phyloP scores from a whole-genome alignment of 306 rosid species.

The Gastrolobium bilobum region DNA sequence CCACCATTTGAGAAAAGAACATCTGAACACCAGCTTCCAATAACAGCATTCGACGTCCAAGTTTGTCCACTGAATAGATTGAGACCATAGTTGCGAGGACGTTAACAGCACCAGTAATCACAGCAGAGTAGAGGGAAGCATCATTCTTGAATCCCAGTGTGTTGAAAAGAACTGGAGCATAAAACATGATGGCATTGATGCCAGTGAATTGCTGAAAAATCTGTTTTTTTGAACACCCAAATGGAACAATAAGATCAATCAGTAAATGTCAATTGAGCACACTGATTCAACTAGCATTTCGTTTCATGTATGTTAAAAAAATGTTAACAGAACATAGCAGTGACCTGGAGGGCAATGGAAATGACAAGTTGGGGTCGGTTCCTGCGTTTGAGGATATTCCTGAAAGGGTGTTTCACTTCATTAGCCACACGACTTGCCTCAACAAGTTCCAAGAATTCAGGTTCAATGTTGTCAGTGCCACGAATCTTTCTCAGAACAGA shows the following conservation, averaged over 20 bases:
- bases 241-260: slow-evolving; percentile 3
- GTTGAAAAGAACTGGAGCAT: slow-evolving; percentile 79
- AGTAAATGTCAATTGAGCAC: not conserved
- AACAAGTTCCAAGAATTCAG: slow-evolving; percentile 80
- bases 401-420: slow-evolving; percentile 80
- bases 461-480: slow-evolving; percentile 76
- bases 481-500: slow-evolving; percentile 69
- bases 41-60: slow-evolving; percentile 70
- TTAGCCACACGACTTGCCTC: slow-evolving; percentile 81
- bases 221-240: slow-evolving; percentile 49
- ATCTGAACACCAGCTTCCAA: slow-evolving; percentile 85
- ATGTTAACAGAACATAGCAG: not conserved
- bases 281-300: not conserved
- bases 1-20: slow-evolving; percentile 74
- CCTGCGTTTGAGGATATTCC: slow-evolving; percentile 67
- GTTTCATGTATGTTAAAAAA: not conserved
- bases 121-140: slow-evolving; percentile 83
- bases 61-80: slow-evolving; percentile 75
- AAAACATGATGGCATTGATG: slow-evolving; percentile 95
- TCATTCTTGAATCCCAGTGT: slow-evolving; percentile 76
- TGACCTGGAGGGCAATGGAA: slow-evolving; percentile 77
- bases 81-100: slow-evolving; percentile 76
- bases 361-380: slow-evolving; percentile 85
- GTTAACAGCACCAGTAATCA: slow-evolving; percentile 80
- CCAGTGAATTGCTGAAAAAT: slow-evolving; percentile 85